phyloP scores from a whole-genome alignment of 176 grass and related monocot genomes.

The Miscanthus lutarioriparius region DNA sequence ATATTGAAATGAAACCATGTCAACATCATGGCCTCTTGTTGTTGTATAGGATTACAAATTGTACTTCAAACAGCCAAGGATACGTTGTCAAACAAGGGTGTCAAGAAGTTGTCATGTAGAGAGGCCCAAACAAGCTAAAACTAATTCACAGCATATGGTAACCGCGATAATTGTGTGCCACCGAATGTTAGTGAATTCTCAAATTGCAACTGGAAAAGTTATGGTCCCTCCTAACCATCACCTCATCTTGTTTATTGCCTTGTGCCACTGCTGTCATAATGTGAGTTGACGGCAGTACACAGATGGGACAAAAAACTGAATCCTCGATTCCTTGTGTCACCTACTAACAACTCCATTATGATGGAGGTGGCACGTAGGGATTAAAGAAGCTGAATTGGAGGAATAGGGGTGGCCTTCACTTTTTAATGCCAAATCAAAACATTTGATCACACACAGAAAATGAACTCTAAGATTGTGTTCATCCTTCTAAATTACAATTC shows the following conservation, averaged over 20 bases:
- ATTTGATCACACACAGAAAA: not conserved
- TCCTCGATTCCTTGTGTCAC: not conserved
- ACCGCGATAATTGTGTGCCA: not conserved
- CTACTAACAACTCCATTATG: not conserved
- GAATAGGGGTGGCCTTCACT: not conserved
- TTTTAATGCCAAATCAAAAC: not conserved
- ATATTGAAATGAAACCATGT: not conserved
- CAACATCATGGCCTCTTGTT: not conserved
- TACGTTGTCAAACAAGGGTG: not conserved
- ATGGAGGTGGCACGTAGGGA: not conserved
- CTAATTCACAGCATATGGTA: not conserved
- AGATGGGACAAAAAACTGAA: not conserved
- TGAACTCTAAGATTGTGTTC: not conserved
- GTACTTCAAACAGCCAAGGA: not conserved
- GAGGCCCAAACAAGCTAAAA: not conserved
- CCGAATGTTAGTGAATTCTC: not conserved
- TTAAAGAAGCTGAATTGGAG: not conserved
- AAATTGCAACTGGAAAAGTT: not conserved
- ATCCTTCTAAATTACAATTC: not conserved
- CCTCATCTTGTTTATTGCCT: not conserved
- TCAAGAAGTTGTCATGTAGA: not conserved
- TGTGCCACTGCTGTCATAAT: not conserved
- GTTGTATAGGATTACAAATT: not conserved
- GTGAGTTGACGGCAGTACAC: not conserved
- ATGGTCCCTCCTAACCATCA: not conserved